Evolutionary conservation across 805 yeast genomes (phyloP).

Genomic region (Suhomyces faveliae): DNA sequence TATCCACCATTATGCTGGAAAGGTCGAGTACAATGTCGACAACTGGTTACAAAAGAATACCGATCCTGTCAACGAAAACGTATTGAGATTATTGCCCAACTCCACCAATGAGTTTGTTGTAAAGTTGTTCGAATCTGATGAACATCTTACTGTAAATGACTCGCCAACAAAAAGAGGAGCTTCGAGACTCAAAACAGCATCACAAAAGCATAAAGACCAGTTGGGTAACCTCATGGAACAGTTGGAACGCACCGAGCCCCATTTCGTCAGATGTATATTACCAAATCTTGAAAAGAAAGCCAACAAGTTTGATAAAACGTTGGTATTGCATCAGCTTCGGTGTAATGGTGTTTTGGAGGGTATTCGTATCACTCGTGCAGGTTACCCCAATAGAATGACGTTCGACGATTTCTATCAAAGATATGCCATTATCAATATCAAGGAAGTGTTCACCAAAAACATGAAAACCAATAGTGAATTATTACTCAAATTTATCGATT

Average conservation of each 20-base stretch:
- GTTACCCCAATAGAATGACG: constrained; percentile 89
- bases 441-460: constrained; percentile 43
- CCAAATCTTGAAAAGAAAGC: constrained; percentile 82
- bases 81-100: constrained; percentile 56
- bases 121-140: constrained; percentile 48
- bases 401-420: constrained; percentile 77
- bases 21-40: constrained; percentile 87
- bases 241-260: constrained; percentile 82
- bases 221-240: constrained; percentile 68
- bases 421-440: constrained; percentile 65
- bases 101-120: constrained; percentile 60
- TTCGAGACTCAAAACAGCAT: constrained; percentile 56
- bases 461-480: constrained; percentile 68
- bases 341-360: constrained; percentile 99
- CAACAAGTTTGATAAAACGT: constrained; percentile 62
- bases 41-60: constrained; percentile 94
- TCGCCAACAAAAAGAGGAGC: constrained; percentile 37
- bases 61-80: constrained; percentile 83
- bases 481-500: constrained; percentile 58
- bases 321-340: constrained; percentile 85
- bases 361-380: constrained; percentile 93
- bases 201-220: constrained; percentile 87
- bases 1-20: constrained; percentile 91
- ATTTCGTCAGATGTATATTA: constrained; percentile 91
- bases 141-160: constrained; percentile 15